phyloP scores from a whole-genome alignment of 371 early-diverging fungal genomes.

The Basidiobolus heterosporus region DNA sequence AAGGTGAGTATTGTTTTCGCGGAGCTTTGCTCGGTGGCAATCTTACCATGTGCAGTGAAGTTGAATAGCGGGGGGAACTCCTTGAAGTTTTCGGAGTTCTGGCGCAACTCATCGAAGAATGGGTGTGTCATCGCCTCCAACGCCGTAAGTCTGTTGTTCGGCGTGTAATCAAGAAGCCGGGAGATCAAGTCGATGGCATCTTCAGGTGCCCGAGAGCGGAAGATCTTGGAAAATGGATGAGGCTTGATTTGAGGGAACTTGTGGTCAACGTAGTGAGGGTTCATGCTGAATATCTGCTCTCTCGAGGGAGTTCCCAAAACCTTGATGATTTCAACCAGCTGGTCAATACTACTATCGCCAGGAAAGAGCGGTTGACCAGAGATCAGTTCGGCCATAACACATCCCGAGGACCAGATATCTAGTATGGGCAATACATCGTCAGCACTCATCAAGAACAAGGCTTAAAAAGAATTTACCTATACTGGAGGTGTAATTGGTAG shows the following conservation, averaged over 20 bases:
- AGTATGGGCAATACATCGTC: not conserved
- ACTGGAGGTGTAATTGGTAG: slow-evolving; percentile 78
- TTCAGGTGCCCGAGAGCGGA: slow-evolving; percentile 63
- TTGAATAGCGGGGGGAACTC: slow-evolving; percentile 80
- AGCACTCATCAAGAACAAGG: not conserved
- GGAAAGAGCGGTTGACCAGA: slow-evolving; percentile 93
- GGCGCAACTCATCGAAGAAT: slow-evolving; percentile 91
- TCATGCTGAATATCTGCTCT: slow-evolving; percentile 90
- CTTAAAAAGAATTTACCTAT: slow-evolving; percentile 37
- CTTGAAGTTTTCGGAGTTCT: slow-evolving; percentile 57
- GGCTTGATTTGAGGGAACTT: slow-evolving; percentile 95
- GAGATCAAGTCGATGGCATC: slow-evolving; percentile 82
- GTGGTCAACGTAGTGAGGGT: slow-evolving; percentile 92
- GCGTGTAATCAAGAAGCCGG: slow-evolving; percentile 87
- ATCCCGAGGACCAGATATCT: slow-evolving; percentile 98
- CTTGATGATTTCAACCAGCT: slow-evolving; percentile 98
- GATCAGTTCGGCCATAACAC: slow-evolving; percentile 98
- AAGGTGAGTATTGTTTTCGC: no score
- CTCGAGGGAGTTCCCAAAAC: slow-evolving; percentile 95
- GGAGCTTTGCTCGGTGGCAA: not conserved
- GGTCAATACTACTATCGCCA: slow-evolving; percentile 98
- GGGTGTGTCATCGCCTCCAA: slow-evolving; percentile 86
- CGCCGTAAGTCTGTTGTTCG: slow-evolving; percentile 74
- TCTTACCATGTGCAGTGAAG: slow-evolving; percentile 65
- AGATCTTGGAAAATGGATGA: slow-evolving; percentile 74